Percentiles rank a stretch among this genome's conserved stretches.
Evolutionary conservation across 768 basidiomycete genomes (phyloP).

Genomic region (Kwoniella europaea): DNA sequence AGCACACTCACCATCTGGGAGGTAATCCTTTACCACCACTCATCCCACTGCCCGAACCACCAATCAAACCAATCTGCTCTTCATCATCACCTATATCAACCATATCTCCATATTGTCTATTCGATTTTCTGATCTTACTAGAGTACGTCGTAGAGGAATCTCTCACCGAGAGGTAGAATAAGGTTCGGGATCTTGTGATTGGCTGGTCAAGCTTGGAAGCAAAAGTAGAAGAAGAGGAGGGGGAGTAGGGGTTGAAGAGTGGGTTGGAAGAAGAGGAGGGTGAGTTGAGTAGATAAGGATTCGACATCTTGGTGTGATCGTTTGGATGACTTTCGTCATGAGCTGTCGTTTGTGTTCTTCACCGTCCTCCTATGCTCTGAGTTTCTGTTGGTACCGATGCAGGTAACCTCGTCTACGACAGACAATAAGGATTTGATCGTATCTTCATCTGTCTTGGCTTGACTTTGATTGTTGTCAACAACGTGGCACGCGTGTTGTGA

Average conservation of each 20-base stretch:
- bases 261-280: conserved; percentile 17
- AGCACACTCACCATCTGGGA: conserved; percentile 74
- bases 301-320: conserved; percentile 18
- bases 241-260: neutral
- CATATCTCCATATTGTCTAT: conserved; percentile 41
- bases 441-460: neutral
- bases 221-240: conserved; percentile 8
- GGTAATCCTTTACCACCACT: conserved; percentile 63
- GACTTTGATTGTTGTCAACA: neutral
- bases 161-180: conserved; percentile 90
- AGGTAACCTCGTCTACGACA: too few relatives aligned
- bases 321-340: too few relatives aligned
- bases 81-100: conserved; percentile 61
- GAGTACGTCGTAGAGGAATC: conserved; percentile 60
- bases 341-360: too few relatives aligned
- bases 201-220: conserved; percentile 19
- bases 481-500: neutral
- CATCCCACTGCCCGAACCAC: conserved; percentile 56
- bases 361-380: too few relatives aligned
- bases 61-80: conserved; percentile 67
- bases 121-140: conserved; percentile 23
- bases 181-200: conserved; percentile 79
- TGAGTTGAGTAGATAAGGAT: conserved; percentile 24
- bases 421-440: too few relatives aligned
- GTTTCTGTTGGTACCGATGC: too few relatives aligned